A percentile compares a stretch with the other conserved stretches of the same genome.
Conservation (phyloP, 768 basidiomycete species). For the Agrocybe praecox region DNA sequence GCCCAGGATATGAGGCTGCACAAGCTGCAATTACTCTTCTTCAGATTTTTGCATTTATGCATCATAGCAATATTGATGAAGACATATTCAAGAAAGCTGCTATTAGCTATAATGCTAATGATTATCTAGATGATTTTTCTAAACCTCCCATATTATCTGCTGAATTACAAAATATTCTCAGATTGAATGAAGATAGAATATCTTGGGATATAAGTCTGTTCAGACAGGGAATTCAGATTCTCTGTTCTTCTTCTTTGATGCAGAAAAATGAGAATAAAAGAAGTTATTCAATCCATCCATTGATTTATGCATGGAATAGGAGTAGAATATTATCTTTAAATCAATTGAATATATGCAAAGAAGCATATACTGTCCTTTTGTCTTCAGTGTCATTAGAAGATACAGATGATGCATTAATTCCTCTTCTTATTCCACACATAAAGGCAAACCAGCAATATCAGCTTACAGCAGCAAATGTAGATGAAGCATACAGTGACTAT, state of each 20-base stretch:
- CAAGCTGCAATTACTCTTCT: constrained; percentile 16
- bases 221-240: constrained; percentile 15
- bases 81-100: constrained; percentile 16
- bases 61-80: constrained; percentile 16
- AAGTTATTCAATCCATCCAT: constrained; percentile 4
- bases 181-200: not conserved
- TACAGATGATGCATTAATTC: too few relatives aligned
- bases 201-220: constrained; percentile 17
- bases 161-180: not conserved
- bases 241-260: constrained; percentile 19
- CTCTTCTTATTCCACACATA: too few relatives aligned
- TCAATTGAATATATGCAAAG: too few relatives aligned
- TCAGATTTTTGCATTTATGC: constrained; percentile 19
- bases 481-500: too few relatives aligned
- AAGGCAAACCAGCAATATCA: too few relatives aligned
- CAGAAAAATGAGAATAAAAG: constrained; percentile 1
- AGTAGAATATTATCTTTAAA: not conserved
- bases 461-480: too few relatives aligned
- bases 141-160: not conserved
- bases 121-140: not conserved
- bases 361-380: too few relatives aligned
- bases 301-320: not conserved
- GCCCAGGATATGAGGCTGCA: not conserved
- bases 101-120: not conserved
- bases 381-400: too few relatives aligned